Evolutionary conservation across 768 basidiomycete species (phyloP), one percentile per base, ranked within the genome.

Genomic region (Calocera cornea): DNA sequence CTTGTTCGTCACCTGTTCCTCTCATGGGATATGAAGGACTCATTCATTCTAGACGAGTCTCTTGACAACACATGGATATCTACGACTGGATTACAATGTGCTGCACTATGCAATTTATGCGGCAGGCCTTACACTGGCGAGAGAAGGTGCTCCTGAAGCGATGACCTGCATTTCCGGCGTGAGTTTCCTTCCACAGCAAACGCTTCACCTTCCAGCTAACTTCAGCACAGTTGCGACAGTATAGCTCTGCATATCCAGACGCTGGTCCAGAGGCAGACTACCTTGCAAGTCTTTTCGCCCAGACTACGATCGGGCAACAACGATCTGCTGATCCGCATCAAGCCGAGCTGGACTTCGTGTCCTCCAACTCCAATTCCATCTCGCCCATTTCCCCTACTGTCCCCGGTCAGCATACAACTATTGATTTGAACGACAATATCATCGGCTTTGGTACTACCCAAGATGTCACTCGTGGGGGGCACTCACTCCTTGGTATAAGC

Each of bases 51-150:
- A 89, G 88, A 87, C 88, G 63, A 87, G 87, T 47, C 91, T 97
- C 12, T 77, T 97, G 72, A 88, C 88, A 22, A 83, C 87, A 22
- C 93, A 95, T 75, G 90, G 89, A 31, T 97, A 97, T 76, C 78
- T 97, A 77, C 84, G 86, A 74, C 81, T 91, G 67, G 91, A 91
- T 75, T 90, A 90, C 34, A 91, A 93, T 2, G 89, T 93, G 44
- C 90, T 97, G 83, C 89, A 91, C 69, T 89, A 90, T 73, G 86
- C 87, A 71, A 87, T 90, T 74, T 90, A 89, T 69, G 87, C 90
- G 69, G 89, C 92, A 0, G 94, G 93, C 14, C 84, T 82, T 63
- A 80, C 93, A 16, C 83, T 95, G 65, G 93, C 92, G 3, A 83
- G 86, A 29, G 77, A 89, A n/a, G 92, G 88, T 7, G 86, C 90